Conservation (phyloP, 1,284 basidiomycete genomes). For the Acaromyces ingoldii region DNA sequence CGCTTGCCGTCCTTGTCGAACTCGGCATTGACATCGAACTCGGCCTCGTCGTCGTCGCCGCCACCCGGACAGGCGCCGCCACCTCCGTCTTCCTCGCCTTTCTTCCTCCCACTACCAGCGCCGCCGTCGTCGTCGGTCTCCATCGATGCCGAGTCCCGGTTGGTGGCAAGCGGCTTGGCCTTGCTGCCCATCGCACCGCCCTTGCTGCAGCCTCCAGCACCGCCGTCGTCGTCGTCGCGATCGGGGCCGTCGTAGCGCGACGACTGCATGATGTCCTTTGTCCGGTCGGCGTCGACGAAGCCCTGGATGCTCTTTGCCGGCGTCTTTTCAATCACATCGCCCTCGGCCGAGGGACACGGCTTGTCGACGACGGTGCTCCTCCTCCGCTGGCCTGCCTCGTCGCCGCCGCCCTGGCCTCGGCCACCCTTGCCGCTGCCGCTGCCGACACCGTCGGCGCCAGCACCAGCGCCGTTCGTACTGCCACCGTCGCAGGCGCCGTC, state of each 20-base stretch:
- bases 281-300: conserved; percentile 4
- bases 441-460: too few species aligned
- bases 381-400: too few species aligned
- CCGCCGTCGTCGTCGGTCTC: too few species aligned
- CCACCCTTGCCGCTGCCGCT: background rate
- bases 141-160: background rate
- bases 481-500: too few species aligned
- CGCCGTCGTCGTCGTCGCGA: background rate
- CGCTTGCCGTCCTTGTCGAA: conserved; percentile 9
- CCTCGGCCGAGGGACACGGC: background rate
- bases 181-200: background rate
- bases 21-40: conserved; percentile 5
- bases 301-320: conserved; percentile 5
- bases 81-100: background rate
- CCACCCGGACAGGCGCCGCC: background rate
- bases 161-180: background rate
- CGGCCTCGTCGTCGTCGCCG: too few species aligned
- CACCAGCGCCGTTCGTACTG: background rate
- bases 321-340: conserved; percentile 3
- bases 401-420: background rate
- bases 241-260: too few species aligned
- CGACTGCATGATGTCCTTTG: conserved; percentile 7
- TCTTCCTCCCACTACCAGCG: too few species aligned
- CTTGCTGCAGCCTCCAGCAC: background rate
- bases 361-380: too few species aligned